Percentiles rank a stretch among this genome's conserved stretches.
Conservation (phyloP, 148 eudicot genomes). For the Pharnaceum exiguum region DNA sequence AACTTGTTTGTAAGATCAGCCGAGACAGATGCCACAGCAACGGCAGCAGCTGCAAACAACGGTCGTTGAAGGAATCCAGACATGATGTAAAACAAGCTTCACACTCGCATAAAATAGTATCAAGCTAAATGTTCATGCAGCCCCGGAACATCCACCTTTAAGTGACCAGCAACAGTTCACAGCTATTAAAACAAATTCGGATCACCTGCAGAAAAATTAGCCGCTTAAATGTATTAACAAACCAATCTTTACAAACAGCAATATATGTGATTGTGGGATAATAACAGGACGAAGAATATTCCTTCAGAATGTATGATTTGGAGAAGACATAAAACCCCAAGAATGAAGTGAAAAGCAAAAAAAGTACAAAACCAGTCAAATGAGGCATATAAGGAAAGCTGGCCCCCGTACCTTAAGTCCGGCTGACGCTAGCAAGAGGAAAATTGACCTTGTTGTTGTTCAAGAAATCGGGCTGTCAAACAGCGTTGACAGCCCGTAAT, state of each 20-base stretch:
- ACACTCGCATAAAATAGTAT: slow-evolving; percentile 32
- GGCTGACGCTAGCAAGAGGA: neutral
- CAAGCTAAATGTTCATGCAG: slow-evolving; percentile 6
- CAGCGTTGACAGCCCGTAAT: slow-evolving; percentile 42
- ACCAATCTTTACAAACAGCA: neutral
- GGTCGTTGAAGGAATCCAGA: slow-evolving; percentile 74
- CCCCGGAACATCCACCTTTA: slow-evolving; percentile 6
- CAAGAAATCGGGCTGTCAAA: slow-evolving; percentile 44
- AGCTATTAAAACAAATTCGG: slow-evolving; percentile 1
- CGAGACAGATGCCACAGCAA: slow-evolving; percentile 75
- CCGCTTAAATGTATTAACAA: slow-evolving; percentile 6
- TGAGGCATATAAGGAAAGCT: neutral
- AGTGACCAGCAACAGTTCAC: slow-evolving; percentile 1
- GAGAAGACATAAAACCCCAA: neutral
- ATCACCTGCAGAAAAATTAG: slow-evolving; percentile 33
- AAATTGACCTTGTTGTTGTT: slow-evolving; percentile 6
- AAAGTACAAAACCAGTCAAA: slow-evolving; percentile 6
- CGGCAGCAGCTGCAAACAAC: slow-evolving; percentile 74
- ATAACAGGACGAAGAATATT: neutral
- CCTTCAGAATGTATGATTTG: neutral
- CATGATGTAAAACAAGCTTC: slow-evolving; percentile 29
- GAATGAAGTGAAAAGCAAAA: neutral
- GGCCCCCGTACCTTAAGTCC: slow-evolving; percentile 14
- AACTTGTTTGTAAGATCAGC: slow-evolving; percentile 67
- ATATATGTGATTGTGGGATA: neutral